Percentiles rank a stretch among this genome's conserved stretches.
Evolutionary conservation across 1,139 yeast species (phyloP).

Genomic region (Groenewaldozyma auringiensis): DNA sequence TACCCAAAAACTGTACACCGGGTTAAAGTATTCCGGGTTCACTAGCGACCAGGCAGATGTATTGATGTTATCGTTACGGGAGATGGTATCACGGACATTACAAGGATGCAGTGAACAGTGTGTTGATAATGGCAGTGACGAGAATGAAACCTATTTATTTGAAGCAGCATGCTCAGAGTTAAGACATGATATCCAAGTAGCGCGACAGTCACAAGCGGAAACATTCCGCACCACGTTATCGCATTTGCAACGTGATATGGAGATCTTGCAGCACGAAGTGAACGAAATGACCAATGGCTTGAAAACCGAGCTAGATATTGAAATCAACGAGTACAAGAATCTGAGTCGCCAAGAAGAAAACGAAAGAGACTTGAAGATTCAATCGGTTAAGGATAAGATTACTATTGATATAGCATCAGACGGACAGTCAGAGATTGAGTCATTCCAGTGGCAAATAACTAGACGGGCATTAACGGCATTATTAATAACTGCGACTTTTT

Average conservation of each 20-base stretch:
- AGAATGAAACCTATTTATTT: conserved; percentile 78
- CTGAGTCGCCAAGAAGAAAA: conserved; percentile 76
- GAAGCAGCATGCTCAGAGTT: conserved; percentile 91
- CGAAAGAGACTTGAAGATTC: conserved; percentile 59
- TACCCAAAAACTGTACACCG: conserved; percentile 33
- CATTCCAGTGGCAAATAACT: conserved; percentile 87
- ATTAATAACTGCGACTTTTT: conserved; percentile 14
- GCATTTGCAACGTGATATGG: conserved; percentile 61
- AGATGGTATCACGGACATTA: conserved; percentile 37
- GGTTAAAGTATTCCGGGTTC: conserved; percentile 33
- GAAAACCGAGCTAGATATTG: conserved; percentile 73
- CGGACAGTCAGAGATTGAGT: conserved; percentile 78
- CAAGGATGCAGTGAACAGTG: conserved; percentile 50
- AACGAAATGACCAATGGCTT: conserved; percentile 59
- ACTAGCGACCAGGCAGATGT: conserved; percentile 35
- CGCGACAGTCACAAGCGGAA: conserved; percentile 64
- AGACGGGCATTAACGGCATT: conserved; percentile 71
- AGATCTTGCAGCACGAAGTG: conserved; percentile 68
- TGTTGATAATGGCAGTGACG: conserved; percentile 63
- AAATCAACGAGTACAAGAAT: conserved; percentile 77
- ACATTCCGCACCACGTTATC: conserved; percentile 62
- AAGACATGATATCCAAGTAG: conserved; percentile 66
- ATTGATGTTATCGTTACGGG: conserved; percentile 33
- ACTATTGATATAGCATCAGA: conserved; percentile 77
- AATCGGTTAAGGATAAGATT: conserved; percentile 80